Evolutionary conservation across 2,329 filamentous ascomycete species (phyloP), one percentile per base, ranked within the genome.

Genomic region (Rhinocladiella similis): DNA sequence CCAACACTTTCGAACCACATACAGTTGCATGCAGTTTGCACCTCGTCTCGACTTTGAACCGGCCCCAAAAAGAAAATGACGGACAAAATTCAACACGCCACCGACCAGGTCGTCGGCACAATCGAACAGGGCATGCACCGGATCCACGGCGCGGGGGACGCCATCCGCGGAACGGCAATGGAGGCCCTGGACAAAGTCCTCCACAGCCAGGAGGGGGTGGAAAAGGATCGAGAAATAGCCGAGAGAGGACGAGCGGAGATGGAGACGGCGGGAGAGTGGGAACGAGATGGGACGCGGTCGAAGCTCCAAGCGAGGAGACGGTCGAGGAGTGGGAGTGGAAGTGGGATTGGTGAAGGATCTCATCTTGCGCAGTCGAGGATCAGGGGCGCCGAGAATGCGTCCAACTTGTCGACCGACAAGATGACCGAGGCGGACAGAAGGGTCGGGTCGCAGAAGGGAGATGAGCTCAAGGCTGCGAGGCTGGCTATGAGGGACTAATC

Each of bases 101-200:
- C 57, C 3, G 42, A 56, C 35, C 36, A 45, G 12, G 22, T 61
- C 1, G 54, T 56, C 42, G 29, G 50, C 3, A 41, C 55, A 2
- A 47, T 61, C 52, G 47, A 47, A 12, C 54, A 54, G 14, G 60
- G 54, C 27, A 25, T 61, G 1, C 56, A 63, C 33, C 55, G 58
- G 46, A 50, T 57, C 25, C 61, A 76, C 72, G 73, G 74, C 6
- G 66, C 68, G 16, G 74, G 74, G 5, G 74, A 77, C 57, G 69
- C 69, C 3, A 61, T 76, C 33, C 72, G 74, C 16, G 74, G 74
- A 3, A 67, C 67, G 1, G 47, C 73, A 3, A 72, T 65, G 51
- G 67, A 70, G n/a, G 69, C 70, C 0, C 67, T 75, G 41, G 74
- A 77, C 57, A 65, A 68, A 50, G 63, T 70, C 4, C 73, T 75